Conservation (phyloP, 2,329 filamentous ascomycete species). For the Sporothrix brasiliensis region DNA sequence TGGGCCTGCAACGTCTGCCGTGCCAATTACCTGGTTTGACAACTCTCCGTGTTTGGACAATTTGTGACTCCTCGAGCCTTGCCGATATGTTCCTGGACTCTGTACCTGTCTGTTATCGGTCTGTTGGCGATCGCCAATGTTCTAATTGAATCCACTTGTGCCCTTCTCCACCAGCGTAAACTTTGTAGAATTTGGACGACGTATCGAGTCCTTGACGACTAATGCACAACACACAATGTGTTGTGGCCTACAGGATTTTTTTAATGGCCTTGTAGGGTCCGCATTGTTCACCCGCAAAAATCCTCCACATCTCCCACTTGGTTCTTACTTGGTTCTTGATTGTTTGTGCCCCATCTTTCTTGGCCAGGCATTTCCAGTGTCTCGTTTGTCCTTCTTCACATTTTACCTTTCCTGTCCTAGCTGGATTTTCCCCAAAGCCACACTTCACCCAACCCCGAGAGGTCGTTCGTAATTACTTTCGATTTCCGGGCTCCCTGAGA, state of each 20-base stretch:
- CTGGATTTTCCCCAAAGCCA: neutral
- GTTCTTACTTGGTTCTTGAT: constrained; percentile 8
- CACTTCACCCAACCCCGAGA: constrained; percentile 25
- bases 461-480: constrained; percentile 33
- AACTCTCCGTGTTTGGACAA: neutral
- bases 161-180: too few species aligned
- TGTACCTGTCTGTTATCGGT: neutral
- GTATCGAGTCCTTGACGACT: neutral
- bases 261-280: neutral
- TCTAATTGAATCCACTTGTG: neutral
- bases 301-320: constrained; percentile 1
- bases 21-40: neutral
- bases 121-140: too few species aligned
- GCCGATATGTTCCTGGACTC: neutral
- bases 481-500: constrained; percentile 32
- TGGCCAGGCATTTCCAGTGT: neutral
- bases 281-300: neutral
- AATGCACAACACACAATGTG: neutral
- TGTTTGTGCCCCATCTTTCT: neutral
- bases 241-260: neutral
- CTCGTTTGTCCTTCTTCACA: neutral
- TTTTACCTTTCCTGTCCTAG: constrained; percentile 3
- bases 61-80: neutral
- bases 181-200: neutral
- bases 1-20: neutral